Evolutionary conservation across 306 rosid species (phyloP), one percentile per base, ranked within the genome.

Genomic region (Echinosophora koreensis): DNA sequence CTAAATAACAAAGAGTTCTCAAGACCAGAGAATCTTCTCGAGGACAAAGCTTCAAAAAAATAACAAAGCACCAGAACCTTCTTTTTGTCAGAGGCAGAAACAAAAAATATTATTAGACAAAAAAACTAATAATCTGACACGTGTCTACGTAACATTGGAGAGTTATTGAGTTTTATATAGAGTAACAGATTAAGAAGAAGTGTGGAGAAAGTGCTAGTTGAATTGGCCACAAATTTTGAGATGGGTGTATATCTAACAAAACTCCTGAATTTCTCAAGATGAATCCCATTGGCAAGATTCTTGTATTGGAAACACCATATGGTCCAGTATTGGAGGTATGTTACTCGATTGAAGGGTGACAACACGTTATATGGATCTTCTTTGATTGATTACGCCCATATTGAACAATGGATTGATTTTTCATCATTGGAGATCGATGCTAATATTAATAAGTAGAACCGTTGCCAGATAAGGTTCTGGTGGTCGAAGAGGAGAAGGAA

Each of bases 361-460:
- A 69, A 46, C 71, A 75, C 82, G 57, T 77, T 93, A 1, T 89
- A 39, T 83, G 97, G 97, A 56, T 89, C 90, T 65, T 91, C 95
- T 73, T 46, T 49, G 11, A 85, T 93, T 72, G 95, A 90, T 6
- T 76, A 76, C 78, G 98, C 82, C 71, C 98, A 73, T 22, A 70
- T 91, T 8, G 98, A 93, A 74, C 97, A 93, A 74, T 93, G 98
- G 97, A 89, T 91, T 84, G 98, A 93, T 83, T 93, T 93, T 78
- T 69, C 97, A 46, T 51, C 97, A 16, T 16, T 84, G 71, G 98
- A 93, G 80, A 73, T 93, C 73, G 94, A 91, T 88, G 85, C 88
- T 15, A 71, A 91, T 77, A 0, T 87, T 17, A 0, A 8, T 1
- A 15, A 8, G 47, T 93, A n/a, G n/a, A n/a, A n/a, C n/a, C n/a